Evolutionary conservation across 2,329 filamentous ascomycete genomes (phyloP).

Genomic region (Endoconidiophora polonica): DNA sequence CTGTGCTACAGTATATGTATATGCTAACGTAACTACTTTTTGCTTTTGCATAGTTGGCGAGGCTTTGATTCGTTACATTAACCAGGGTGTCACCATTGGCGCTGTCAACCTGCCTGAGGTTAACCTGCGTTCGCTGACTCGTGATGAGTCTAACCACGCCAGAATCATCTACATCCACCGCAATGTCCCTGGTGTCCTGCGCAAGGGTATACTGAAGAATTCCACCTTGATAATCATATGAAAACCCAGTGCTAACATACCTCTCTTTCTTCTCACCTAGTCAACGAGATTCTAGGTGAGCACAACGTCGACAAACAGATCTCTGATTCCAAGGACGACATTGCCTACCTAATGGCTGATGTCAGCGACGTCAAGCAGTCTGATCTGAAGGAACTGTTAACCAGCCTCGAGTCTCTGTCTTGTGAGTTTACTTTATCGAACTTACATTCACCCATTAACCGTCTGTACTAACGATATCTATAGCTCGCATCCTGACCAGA

Average conservation of each 20-base stretch:
- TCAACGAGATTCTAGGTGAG: conserved; percentile 85
- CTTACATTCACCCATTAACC: not conserved
- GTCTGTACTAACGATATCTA: not conserved
- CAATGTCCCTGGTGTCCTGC: conserved; percentile 88
- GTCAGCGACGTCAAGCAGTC: conserved; percentile 68
- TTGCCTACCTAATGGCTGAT: conserved; percentile 96
- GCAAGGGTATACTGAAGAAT: conserved; percentile 41
- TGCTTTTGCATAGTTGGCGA: conserved; percentile 45
- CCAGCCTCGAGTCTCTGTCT: conserved; percentile 62
- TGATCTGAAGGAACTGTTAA: conserved; percentile 75
- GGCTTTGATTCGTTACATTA: conserved; percentile 83
- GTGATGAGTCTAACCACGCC: conserved; percentile 77
- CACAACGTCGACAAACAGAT: conserved; percentile 99
- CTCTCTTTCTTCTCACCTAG: conserved; percentile 24
- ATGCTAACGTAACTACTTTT: conserved; percentile 13
- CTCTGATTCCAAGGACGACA: conserved; percentile 82
- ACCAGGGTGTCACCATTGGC: conserved; percentile 78
- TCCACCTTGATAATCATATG: not conserved
- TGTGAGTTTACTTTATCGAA: conserved; percentile 40
- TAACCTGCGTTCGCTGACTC: conserved; percentile 70
- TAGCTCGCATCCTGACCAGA: conserved; percentile 30
- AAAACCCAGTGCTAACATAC: not conserved
- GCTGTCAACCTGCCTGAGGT: conserved; percentile 97
- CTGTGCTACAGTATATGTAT: not conserved
- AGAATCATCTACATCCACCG: conserved; percentile 92